These are phyloP conservation scores for Fulvia fulva DNA, from an alignment of 2,329 filamentous ascomycete species.

Conservation along the genomic window DNA sequence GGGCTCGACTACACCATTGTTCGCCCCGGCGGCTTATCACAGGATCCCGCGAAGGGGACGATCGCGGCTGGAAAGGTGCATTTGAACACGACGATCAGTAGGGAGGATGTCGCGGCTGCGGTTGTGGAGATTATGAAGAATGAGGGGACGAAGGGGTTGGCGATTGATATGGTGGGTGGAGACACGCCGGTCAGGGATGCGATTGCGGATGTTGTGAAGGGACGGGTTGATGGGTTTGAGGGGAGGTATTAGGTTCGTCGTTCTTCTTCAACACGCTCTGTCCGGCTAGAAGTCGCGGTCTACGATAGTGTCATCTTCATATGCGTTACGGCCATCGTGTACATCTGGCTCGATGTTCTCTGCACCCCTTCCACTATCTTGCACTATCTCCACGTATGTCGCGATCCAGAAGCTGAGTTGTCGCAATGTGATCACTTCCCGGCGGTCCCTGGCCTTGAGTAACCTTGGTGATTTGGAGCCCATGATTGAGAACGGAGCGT, in stretches of 20 bases:
- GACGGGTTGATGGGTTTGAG: slow-evolving; percentile 35
- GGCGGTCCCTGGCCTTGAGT: too few relatives aligned
- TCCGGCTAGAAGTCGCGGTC: too few relatives aligned
- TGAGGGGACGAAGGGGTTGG: slow-evolving; percentile 43
- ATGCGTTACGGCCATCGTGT: too few relatives aligned
- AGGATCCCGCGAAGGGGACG: slow-evolving; percentile 45
- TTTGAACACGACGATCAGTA: slow-evolving; percentile 41
- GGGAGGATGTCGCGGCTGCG: slow-evolving; percentile 58
- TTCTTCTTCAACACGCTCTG: too few relatives aligned
- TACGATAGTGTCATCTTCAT: too few relatives aligned
- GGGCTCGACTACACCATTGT: slow-evolving; percentile 47
- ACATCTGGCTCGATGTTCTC: too few relatives aligned
- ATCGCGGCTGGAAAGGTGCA: slow-evolving; percentile 44
- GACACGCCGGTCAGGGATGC: slow-evolving; percentile 39
- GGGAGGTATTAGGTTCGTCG: slow-evolving; percentile 33
- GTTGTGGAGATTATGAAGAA: slow-evolving; percentile 53
- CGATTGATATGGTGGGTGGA: slow-evolving; percentile 44
- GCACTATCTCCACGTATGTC: too few relatives aligned
- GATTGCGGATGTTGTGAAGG: slow-evolving; percentile 37
- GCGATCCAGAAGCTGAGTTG: too few relatives aligned
- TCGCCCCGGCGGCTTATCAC: slow-evolving; percentile 40
- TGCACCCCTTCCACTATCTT: too few relatives aligned
- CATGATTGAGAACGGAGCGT: too few relatives aligned
- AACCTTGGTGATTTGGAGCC: too few relatives aligned
- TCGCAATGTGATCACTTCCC: too few relatives aligned